Evolutionary conservation across 2,329 filamentous ascomycete species (phyloP).

Genomic region (Colletotrichum theobromicola): DNA sequence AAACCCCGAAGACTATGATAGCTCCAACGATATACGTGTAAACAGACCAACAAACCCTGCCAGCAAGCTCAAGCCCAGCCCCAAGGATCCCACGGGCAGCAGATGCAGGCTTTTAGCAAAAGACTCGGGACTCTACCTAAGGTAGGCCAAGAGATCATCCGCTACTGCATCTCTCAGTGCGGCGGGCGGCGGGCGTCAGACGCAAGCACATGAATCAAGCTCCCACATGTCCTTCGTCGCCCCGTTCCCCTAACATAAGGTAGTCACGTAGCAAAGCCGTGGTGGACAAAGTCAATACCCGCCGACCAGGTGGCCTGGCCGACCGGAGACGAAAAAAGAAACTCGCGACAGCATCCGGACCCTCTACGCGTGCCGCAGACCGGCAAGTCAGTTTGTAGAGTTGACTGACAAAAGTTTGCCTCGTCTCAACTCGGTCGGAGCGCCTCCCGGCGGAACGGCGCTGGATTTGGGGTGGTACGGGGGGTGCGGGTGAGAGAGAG

Average conservation of each 20-base stretch:
- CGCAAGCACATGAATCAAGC: background rate
- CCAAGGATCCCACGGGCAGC: background rate
- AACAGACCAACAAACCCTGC: background rate
- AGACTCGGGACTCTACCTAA: background rate
- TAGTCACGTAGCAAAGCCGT: too few species aligned
- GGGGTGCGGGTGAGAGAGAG: background rate
- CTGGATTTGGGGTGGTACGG: background rate
- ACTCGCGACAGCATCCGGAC: background rate
- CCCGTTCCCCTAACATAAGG: too few species aligned
- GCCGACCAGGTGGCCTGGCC: background rate
- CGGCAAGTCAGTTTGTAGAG: background rate
- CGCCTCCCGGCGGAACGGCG: background rate
- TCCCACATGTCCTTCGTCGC: background rate
- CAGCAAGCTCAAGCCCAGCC: background rate
- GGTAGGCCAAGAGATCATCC: constrained; percentile 16
- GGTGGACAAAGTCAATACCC: background rate
- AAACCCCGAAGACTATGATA: background rate
- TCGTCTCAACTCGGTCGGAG: background rate
- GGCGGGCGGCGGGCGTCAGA: background rate
- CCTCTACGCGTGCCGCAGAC: background rate
- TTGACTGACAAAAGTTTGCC: background rate
- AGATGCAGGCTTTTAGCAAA: background rate
- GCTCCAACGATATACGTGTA: background rate
- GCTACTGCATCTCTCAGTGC: constrained; percentile 12
- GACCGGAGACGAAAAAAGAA: background rate